Conservation (phyloP, 1,139 yeast species). For the Martiniozyma asiatica region DNA sequence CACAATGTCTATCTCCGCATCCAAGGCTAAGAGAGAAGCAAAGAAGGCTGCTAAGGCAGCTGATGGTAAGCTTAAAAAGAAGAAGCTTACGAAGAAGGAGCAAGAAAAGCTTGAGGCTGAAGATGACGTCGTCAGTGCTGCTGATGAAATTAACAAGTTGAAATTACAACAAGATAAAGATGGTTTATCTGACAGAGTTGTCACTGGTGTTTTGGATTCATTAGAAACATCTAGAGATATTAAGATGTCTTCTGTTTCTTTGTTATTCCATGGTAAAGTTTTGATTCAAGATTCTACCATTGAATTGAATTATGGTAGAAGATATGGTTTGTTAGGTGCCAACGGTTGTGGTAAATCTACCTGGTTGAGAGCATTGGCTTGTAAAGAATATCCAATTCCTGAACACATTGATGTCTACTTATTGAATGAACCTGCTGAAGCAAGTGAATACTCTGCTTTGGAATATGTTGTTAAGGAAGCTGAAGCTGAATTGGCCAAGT, state of each 20-base stretch:
- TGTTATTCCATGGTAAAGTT: slow-evolving; percentile 96
- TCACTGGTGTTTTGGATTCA: slow-evolving; percentile 92
- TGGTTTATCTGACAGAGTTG: slow-evolving; percentile 93
- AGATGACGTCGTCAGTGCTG: slow-evolving; percentile 42
- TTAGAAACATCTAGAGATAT: slow-evolving; percentile 86
- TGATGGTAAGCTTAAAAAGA: slow-evolving; percentile 54
- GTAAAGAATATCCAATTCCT: slow-evolving; percentile 93
- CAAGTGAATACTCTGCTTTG: slow-evolving; percentile 82
- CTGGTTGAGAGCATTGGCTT: slow-evolving; percentile 81
- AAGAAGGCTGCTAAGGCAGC: slow-evolving; percentile 65
- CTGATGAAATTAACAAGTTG: slow-evolving; percentile 71
- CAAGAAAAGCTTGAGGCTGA: slow-evolving; percentile 33
- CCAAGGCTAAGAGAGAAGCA: slow-evolving; percentile 97
- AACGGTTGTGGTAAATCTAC: slow-evolving; percentile 99
- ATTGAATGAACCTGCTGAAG: slow-evolving; percentile 94
- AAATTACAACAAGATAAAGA: slow-evolving; percentile 88
- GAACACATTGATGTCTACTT: slow-evolving; percentile 82
- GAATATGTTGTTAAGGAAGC: slow-evolving; percentile 98
- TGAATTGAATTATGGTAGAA: slow-evolving; percentile 93
- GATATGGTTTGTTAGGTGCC: slow-evolving; percentile 94
- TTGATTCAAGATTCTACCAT: slow-evolving; percentile 81
- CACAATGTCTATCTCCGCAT: slow-evolving; percentile 64
- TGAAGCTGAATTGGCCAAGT: slow-evolving; percentile 77
- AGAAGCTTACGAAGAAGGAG: slow-evolving; percentile 47
- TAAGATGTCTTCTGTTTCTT: slow-evolving; percentile 78